A percentile compares a stretch with the other conserved stretches of the same genome.
phyloP scores from a whole-genome alignment of 495 filamentous ascomycete species.

The Aspergillus sparsus region DNA sequence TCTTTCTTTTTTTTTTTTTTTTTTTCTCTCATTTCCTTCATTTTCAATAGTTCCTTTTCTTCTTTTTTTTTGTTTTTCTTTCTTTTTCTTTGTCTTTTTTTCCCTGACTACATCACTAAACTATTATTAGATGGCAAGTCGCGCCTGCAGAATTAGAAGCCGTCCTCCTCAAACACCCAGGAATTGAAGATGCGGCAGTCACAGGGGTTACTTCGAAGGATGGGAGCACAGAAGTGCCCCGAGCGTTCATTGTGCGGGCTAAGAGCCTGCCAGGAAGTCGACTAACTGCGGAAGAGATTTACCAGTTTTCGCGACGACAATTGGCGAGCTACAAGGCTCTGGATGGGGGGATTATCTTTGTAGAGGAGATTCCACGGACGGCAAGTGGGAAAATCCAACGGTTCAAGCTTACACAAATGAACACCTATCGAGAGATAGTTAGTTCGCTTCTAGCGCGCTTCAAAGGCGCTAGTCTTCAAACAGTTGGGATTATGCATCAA shows the following conservation, averaged over 20 bases:
- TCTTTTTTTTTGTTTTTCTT: background rate
- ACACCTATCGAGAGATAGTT: conserved; percentile 48
- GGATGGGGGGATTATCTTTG: conserved; percentile 69
- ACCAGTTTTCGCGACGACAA: conserved; percentile 59
- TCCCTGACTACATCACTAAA: background rate
- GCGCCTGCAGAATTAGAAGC: conserved; percentile 86
- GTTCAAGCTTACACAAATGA: conserved; percentile 49
- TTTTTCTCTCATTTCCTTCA: background rate
- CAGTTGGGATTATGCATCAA: conserved; percentile 29
- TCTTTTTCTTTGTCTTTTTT: background rate
- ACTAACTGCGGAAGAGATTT: conserved; percentile 60
- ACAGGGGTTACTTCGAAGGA: conserved; percentile 61
- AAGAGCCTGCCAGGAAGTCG: conserved; percentile 25
- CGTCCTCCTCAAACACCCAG: conserved; percentile 67
- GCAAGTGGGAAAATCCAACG: conserved; percentile 76
- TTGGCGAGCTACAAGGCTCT: conserved; percentile 68
- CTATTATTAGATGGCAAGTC: conserved; percentile 60
- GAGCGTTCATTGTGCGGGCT: conserved; percentile 69
- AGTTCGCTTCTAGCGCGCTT: conserved; percentile 39
- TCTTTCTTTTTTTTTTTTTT: background rate
- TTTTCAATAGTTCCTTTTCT: conserved; percentile 4
- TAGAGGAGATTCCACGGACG: conserved; percentile 75
- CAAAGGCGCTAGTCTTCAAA: conserved; percentile 29
- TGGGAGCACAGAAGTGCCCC: conserved; percentile 65
- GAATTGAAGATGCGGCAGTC: conserved; percentile 73